A percentile compares a stretch with the other conserved stretches of the same genome.
These are phyloP conservation scores for Phialophora expanda DNA, from an alignment of 2,329 filamentous ascomycete species.

Conservation along the genomic window DNA sequence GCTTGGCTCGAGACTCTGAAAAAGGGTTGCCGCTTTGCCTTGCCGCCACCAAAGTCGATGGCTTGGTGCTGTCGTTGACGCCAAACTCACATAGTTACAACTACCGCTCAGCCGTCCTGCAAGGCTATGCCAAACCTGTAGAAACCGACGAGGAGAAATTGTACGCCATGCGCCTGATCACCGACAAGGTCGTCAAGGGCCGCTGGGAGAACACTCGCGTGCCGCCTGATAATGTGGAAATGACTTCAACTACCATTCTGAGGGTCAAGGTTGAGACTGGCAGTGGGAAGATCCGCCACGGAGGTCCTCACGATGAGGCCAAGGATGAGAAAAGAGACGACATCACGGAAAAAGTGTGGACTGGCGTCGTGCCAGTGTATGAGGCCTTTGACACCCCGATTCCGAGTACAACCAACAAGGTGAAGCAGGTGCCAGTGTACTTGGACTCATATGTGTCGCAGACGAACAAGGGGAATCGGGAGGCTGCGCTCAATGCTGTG, in stretches of 20 bases:
- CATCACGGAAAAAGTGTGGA: conserved; percentile 60
- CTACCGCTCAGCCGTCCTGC: conserved; percentile 79
- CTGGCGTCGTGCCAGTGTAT: conserved; percentile 69
- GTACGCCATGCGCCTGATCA: conserved; percentile 79
- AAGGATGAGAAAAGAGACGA: conserved; percentile 59
- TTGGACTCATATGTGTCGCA: conserved; percentile 60
- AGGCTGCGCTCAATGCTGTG: conserved; percentile 30
- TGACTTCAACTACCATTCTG: conserved; percentile 75
- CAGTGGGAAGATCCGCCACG: conserved; percentile 75
- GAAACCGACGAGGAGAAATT: conserved; percentile 71
- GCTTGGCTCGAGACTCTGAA: conserved; percentile 57
- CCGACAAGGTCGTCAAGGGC: conserved; percentile 70
- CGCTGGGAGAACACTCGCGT: conserved; percentile 73
- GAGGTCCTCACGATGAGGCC: conserved; percentile 66
- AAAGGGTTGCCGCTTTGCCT: conserved; percentile 72
- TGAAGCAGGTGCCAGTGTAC: conserved; percentile 66
- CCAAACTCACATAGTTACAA: conserved; percentile 84
- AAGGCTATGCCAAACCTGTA: conserved; percentile 74
- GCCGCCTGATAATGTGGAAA: conserved; percentile 74
- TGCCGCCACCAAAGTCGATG: conserved; percentile 76
- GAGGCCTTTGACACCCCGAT: conserved; percentile 68
- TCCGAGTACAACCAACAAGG: conserved; percentile 63
- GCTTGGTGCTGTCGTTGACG: conserved; percentile 77
- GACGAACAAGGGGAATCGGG: conserved; percentile 48
- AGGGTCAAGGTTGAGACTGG: conserved; percentile 71